Evolutionary conservation across 1,284 basidiomycete genomes (phyloP), one percentile per base, ranked within the genome.

Genomic region (Polyporus tsugae): DNA sequence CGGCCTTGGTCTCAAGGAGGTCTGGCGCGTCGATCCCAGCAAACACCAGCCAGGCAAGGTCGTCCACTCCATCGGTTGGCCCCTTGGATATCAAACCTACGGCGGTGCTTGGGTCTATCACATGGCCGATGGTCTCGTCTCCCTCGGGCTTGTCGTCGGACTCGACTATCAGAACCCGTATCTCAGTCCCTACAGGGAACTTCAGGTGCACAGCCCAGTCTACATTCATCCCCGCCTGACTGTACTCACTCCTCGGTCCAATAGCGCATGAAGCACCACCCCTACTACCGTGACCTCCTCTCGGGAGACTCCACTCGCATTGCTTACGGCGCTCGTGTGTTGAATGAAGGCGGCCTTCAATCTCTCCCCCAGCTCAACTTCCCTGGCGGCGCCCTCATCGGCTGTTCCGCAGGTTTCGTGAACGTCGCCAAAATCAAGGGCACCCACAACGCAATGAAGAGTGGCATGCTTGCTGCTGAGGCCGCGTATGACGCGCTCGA

Each of bases 361-460:
- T 95, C 95, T 42, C 89, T 99, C 33, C 98, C 97, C 3, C 91
- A 92, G 78, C 86, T 99, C 52, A 84, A 95, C 77, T 99, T 99
- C 86, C 96, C 97, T 0, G 97, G 98, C 17, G 97, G 98, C 39
- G 97, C 96, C 0, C 83, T 99, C 58, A 90, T 99, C 61, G 97
- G 97, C 0, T 99, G 97, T 82, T 93, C 96, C 0, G 97, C 97
- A 0, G 98, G 96, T 29, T 97, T 99, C 81, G 87, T 99, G 68
- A 99, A 99, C 82, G 89, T 98, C 17, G 94, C 97, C 49, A 99
- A 99, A 84, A 99, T 99, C 83, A 99, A 99, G 81, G 97, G 97
- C n/a, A 98, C 97, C 0, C 98, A 99, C 80, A 99, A 97, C 70
- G 97, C 97, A n/a, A 99, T 99, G 97, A 98, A 99, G 85, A 95